These are phyloP conservation scores for Chaetomiaceae sp. DNA, from an alignment of 2,329 filamentous ascomycete species.

Conservation along the genomic window DNA sequence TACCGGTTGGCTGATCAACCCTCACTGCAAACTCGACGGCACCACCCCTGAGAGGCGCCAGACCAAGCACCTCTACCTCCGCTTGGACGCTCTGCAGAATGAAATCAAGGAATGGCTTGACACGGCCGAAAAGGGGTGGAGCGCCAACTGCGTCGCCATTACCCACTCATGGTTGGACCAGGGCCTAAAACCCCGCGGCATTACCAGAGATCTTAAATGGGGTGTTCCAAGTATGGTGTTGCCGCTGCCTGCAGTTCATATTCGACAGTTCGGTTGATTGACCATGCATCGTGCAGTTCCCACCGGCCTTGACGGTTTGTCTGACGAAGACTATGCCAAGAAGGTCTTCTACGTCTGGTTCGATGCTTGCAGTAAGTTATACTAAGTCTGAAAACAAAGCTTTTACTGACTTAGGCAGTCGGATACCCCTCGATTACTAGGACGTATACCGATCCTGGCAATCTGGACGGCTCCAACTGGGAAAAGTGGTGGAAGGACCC, in stretches of 20 bases:
- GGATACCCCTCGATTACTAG: slow-evolving; percentile 95
- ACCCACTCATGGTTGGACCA: slow-evolving; percentile 78
- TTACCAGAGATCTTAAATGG: slow-evolving; percentile 91
- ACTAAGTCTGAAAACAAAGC: neutral
- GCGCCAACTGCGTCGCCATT: slow-evolving; percentile 68
- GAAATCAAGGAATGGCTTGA: slow-evolving; percentile 74
- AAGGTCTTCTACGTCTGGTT: slow-evolving; percentile 75
- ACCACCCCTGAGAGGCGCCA: slow-evolving; percentile 72
- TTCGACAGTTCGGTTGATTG: neutral
- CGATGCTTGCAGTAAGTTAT: slow-evolving; percentile 59
- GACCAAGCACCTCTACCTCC: slow-evolving; percentile 90
- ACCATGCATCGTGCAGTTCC: slow-evolving; percentile 36
- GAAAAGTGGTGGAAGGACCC: slow-evolving; percentile 93
- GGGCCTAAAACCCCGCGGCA: slow-evolving; percentile 80
- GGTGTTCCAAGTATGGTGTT: slow-evolving; percentile 49
- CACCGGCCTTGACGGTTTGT: slow-evolving; percentile 44
- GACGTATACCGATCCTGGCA: slow-evolving; percentile 64
- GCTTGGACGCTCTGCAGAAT: slow-evolving; percentile 75
- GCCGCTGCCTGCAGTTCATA: neutral
- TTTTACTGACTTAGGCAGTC: slow-evolving; percentile 36
- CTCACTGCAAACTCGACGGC: slow-evolving; percentile 82
- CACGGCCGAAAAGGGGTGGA: slow-evolving; percentile 71
- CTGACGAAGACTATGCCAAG: slow-evolving; percentile 50
- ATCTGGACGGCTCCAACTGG: slow-evolving; percentile 61
- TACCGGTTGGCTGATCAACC: slow-evolving; percentile 25